A percentile compares a stretch with the other conserved stretches of the same genome.
These are phyloP conservation scores for Carex pumila DNA, from an alignment of 176 grass and related monocot species.

Conservation along the genomic window DNA sequence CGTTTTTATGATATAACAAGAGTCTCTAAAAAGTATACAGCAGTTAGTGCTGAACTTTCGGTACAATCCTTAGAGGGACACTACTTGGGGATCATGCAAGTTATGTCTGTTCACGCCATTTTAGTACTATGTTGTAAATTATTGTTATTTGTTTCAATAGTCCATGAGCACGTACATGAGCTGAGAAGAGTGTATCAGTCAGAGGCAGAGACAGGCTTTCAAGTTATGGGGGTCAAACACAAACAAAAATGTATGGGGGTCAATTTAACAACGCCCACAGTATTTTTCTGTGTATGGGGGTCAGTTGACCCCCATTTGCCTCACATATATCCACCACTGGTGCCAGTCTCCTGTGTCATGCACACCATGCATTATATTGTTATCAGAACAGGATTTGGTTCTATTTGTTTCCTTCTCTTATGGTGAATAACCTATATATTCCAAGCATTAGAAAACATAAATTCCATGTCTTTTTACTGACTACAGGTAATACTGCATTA, in stretches of 20 bases:
- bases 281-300: too few relatives aligned
- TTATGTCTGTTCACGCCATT: neutral
- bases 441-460: neutral
- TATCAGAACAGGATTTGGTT: neutral
- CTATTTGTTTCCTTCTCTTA: neutral
- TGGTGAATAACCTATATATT: neutral
- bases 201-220: too few relatives aligned
- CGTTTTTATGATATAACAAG: neutral
- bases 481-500: slow-evolving; percentile 31
- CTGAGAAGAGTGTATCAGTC: neutral
- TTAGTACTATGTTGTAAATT: neutral
- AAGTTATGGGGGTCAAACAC: too few relatives aligned
- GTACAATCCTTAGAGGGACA: too few relatives aligned
- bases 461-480: neutral
- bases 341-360: neutral
- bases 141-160: neutral
- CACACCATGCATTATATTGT: neutral
- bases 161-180: neutral
- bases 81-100: neutral
- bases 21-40: neutral
- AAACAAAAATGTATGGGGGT: too few relatives aligned
- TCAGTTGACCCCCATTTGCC: too few relatives aligned
- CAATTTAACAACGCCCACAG: too few relatives aligned
- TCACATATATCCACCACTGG: too few relatives aligned
- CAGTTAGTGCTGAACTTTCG: too few relatives aligned